Evolutionary conservation across 75 land plant genomes (phyloP).

Genomic region (Cryptomeria japonica): DNA sequence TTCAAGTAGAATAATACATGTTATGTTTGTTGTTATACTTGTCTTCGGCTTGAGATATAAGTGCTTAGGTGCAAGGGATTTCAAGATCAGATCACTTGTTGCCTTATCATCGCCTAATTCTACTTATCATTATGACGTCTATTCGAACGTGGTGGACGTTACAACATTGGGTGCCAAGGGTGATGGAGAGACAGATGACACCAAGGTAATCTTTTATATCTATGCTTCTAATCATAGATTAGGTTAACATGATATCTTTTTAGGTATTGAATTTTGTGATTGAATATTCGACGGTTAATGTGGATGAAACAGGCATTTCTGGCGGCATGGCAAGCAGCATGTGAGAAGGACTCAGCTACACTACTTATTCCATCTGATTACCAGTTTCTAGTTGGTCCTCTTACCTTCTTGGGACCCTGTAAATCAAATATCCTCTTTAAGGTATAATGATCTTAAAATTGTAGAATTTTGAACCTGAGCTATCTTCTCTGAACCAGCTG

Average conservation of each 20-base stretch:
- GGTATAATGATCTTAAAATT: background rate
- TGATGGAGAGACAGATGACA: constrained; percentile 56
- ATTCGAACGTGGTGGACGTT: constrained; percentile 31
- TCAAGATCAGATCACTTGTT: no score
- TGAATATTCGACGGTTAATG: background rate
- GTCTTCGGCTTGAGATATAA: background rate
- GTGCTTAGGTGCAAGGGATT: background rate
- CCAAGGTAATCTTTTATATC: constrained; percentile 27
- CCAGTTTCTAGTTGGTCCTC: constrained; percentile 67
- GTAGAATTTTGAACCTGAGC: no score
- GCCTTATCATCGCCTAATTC: no score
- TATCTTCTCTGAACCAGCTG: no score
- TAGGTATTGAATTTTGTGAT: no score
- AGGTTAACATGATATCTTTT: no score
- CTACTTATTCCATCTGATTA: constrained; percentile 59
- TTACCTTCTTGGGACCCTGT: constrained; percentile 79
- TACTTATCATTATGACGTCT: background rate
- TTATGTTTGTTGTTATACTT: background rate
- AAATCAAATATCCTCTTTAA: constrained; percentile 42
- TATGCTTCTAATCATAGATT: background rate
- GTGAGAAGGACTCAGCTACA: constrained; percentile 48
- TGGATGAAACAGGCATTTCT: constrained; percentile 59
- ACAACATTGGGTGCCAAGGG: constrained; percentile 57
- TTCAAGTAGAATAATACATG: background rate
- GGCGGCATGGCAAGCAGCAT: constrained; percentile 77